These are phyloP conservation scores for Prorocentrum cordatum DNA, from an alignment of 169 alveolate species.

Conservation along the genomic window DNA sequence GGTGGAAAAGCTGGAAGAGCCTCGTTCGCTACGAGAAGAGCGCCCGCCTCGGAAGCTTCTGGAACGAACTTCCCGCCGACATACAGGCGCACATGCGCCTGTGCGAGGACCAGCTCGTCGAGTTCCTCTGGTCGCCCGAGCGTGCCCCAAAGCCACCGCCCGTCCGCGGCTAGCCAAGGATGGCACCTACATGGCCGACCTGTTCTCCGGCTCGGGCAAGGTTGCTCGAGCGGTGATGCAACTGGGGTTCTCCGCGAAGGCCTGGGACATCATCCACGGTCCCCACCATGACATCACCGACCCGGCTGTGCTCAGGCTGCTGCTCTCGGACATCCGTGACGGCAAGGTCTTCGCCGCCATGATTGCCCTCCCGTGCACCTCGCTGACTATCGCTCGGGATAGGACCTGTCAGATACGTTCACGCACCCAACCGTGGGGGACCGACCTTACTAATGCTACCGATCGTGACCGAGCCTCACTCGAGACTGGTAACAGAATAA, in stretches of 20 bases:
- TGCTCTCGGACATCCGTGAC: neutral
- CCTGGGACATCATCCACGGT: neutral
- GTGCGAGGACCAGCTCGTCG: constrained; percentile 7
- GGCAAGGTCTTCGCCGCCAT: neutral
- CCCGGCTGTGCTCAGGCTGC: neutral
- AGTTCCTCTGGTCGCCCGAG: neutral
- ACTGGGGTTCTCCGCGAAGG: neutral
- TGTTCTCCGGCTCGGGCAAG: neutral
- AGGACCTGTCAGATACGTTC: neutral
- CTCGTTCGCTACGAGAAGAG: constrained; percentile 11
- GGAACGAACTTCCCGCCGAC: neutral
- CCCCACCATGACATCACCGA: neutral
- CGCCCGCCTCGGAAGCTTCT: neutral
- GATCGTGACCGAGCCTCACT: neutral
- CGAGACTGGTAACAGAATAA: neutral
- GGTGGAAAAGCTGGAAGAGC: neutral
- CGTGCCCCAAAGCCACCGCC: neutral
- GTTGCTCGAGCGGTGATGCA: neutral
- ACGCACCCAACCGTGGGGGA: neutral
- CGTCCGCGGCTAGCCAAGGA: neutral
- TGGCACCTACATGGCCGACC: neutral
- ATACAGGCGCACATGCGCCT: neutral
- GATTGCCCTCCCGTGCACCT: neutral
- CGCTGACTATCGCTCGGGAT: neutral
- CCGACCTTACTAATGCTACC: neutral